Base-by-base conservation (phyloP, 1,284 basidiomycete species). In the Cutaneotrichosporon spelunceum region DNA sequence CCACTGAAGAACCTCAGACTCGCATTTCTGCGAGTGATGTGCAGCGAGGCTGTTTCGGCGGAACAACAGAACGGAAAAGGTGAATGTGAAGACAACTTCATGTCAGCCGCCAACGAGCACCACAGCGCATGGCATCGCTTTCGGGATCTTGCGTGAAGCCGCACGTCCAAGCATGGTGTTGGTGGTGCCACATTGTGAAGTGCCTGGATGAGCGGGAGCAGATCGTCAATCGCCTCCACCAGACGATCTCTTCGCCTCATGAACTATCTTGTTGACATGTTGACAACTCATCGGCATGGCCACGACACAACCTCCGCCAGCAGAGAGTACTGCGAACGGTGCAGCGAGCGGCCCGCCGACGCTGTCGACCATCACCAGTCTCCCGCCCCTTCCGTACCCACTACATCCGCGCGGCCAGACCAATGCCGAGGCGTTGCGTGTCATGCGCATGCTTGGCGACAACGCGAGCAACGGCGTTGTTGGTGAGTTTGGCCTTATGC, bases 391-490 rank as follows among this genome's bases (percentile, higher is more conserved):
- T 29, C 57, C 57, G 14, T 30, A 59, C 39, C 57, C 57, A 14
- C 23, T 29, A 21, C 44, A 52, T 30, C 27, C 36, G 29, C 57
- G 50, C 21, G 50, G 50, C 19, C 36, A 34, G 21, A n/a, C 30
- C 19, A 36, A 39, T 2, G 23, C 24, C 36, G 61, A 65, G 23
- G 57, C 36, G 14, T 26, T 65, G 39, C 55, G 61, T 21, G 48
- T 47, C 14, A 49, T 62, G 26, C 55, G 54, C n/a, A 33, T 21
- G 39, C 42, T 65, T 14, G 27, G 24, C 39, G 64, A 62, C 2
- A 55, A 56, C 21, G 64, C 64, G 6, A 13, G 23, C 4, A 52
- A 33, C 23, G 64, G 64, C 4, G 34, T 58, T 1, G 55, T 57
- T 2, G 61, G 64, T 65, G 48, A 42, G 39, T 42, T 19, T 16